Percentiles rank a stretch among this genome's conserved stretches.
Evolutionary conservation across 441 rosid genomes (phyloP).

Genomic region (Arabidopsis hybrid): DNA sequence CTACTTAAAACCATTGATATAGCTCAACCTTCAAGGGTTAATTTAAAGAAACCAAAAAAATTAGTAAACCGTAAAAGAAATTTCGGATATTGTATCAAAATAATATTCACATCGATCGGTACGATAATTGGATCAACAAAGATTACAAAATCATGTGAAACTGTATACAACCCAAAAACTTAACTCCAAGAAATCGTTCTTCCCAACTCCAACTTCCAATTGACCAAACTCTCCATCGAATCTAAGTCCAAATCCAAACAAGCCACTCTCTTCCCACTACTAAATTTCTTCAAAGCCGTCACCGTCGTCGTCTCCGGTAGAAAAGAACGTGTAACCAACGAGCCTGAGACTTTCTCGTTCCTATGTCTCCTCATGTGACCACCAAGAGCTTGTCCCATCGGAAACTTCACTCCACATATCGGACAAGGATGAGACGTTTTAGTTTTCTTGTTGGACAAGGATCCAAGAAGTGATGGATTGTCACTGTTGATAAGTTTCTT

Average conservation of each 20-base stretch:
- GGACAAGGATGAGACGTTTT: conserved; percentile 57
- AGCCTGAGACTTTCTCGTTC: background rate
- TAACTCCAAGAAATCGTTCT: conserved; percentile 9
- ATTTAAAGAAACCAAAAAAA: background rate
- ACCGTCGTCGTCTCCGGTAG: conserved; percentile 40
- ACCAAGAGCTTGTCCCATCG: conserved; percentile 73
- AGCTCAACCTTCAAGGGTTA: background rate
- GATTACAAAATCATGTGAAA: background rate
- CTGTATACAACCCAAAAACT: background rate
- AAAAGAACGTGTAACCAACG: conserved; percentile 44
- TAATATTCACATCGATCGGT: background rate
- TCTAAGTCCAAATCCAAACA: conserved; percentile 58
- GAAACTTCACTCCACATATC: conserved; percentile 63
- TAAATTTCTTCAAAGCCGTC: conserved; percentile 53
- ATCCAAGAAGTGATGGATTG: conserved; percentile 19
- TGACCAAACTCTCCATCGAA: conserved; percentile 49
- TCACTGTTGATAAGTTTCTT: conserved; percentile 42
- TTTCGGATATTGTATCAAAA: background rate
- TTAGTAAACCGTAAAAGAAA: background rate
- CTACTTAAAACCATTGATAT: background rate
- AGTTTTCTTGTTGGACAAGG: background rate
- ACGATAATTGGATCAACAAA: background rate
- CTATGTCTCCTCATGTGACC: conserved; percentile 79
- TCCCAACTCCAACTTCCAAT: conserved; percentile 57
- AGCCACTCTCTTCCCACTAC: conserved; percentile 50